These are phyloP conservation scores for Pseudoturritis turrita DNA, from an alignment of 345 rosid species.

Conservation along the genomic window DNA sequence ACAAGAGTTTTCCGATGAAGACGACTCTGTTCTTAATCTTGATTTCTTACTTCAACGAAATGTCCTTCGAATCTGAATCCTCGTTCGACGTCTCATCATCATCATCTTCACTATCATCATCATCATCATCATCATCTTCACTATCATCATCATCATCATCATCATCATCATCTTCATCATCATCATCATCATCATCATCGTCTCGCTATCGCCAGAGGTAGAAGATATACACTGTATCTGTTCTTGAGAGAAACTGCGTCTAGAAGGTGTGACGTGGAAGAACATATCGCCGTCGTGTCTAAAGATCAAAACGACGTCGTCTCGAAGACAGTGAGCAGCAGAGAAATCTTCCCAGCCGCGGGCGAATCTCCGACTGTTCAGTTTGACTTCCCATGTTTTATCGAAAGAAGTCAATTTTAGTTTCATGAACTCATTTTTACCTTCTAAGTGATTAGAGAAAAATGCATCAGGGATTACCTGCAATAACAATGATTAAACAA, in stretches of 20 bases:
- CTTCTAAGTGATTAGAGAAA: background rate
- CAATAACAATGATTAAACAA: background rate
- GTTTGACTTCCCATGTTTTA: conserved; percentile 1
- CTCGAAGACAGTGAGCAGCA: background rate
- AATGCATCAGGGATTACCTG: conserved; percentile 1
- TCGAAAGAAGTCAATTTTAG: background rate
- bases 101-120: too few species aligned
- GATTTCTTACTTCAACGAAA: background rate
- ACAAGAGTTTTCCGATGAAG: background rate
- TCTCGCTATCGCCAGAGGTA: background rate
- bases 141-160: too few species aligned
- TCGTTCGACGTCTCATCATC: background rate
- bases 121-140: too few species aligned
- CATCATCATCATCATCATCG: background rate
- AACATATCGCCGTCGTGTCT: background rate
- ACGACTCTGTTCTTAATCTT: background rate
- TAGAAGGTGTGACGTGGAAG: conserved; percentile 1
- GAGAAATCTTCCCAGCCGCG: conserved; percentile 13
- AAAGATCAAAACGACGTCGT: conserved; percentile 3
- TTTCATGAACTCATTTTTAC: background rate
- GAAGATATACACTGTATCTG: background rate
- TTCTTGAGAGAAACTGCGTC: background rate
- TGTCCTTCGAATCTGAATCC: background rate
- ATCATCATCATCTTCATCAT: too few species aligned
- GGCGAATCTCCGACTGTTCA: background rate